Conservation (phyloP, 495 filamentous ascomycete species). For the Hypoxylon rickii region DNA sequence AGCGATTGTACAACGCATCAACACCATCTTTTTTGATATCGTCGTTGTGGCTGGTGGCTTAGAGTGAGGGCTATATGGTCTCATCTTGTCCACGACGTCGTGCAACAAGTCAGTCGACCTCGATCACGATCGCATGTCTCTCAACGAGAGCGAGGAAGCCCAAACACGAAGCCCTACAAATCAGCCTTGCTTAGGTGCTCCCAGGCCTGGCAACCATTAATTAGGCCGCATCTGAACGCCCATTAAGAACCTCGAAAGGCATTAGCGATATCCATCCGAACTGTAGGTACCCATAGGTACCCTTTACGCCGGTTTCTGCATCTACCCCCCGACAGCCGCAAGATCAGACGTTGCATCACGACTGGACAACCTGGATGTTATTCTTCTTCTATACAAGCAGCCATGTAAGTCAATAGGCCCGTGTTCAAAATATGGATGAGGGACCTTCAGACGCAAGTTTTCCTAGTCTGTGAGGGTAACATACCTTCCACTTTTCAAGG, state of each 20-base stretch:
- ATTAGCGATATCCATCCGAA: conserved; percentile 3
- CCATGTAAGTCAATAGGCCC: conserved; percentile 25
- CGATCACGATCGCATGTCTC: conserved; percentile 31
- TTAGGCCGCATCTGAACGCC: conserved; percentile 6
- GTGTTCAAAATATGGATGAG: conserved; percentile 18
- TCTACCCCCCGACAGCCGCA: conserved; percentile 14
- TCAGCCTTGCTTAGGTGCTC: conserved; percentile 8
- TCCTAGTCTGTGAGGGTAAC: conserved; percentile 35
- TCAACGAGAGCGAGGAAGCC: conserved; percentile 13
- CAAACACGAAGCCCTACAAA: conserved; percentile 13
- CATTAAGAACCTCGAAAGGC: conserved; percentile 16
- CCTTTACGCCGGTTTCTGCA: conserved; percentile 8
- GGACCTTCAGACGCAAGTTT: conserved; percentile 3
- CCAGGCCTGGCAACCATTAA: conserved; percentile 17
- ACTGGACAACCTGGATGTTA: conserved; percentile 94
- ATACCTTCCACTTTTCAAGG: conserved; percentile 97
- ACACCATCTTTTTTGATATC: conserved; percentile 40
- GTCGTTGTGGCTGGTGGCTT: conserved; percentile 21
- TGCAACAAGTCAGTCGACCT: conserved; percentile 21
- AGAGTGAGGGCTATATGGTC: conserved; percentile 28
- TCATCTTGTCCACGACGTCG: conserved; percentile 25
- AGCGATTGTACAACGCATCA: conserved; percentile 56
- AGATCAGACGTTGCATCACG: conserved; percentile 38
- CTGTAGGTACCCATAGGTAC: too few relatives aligned
- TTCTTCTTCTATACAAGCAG: conserved; percentile 82